Evolutionary conservation across 805 yeast genomes (phyloP).

Genomic region (Cephaloascus albidus): DNA sequence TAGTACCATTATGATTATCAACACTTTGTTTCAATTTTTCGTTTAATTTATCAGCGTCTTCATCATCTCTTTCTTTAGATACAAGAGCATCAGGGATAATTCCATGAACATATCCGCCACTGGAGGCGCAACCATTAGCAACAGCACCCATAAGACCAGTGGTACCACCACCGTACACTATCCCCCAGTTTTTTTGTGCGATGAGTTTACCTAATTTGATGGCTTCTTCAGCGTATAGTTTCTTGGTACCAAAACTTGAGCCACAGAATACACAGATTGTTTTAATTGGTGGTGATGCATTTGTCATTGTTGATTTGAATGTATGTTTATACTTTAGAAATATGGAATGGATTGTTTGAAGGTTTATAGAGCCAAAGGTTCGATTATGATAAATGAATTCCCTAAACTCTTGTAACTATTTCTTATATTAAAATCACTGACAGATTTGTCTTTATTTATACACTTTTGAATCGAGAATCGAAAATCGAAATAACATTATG

Average conservation of each 20-base stretch:
- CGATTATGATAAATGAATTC: too few relatives aligned
- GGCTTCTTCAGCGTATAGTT: conserved; percentile 43
- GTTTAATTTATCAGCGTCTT: conserved; percentile 32
- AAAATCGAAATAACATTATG: too few relatives aligned
- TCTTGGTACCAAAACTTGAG: conserved; percentile 59
- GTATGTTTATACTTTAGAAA: too few relatives aligned
- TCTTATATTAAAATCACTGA: too few relatives aligned
- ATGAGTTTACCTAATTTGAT: conserved; percentile 48
- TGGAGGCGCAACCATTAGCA: conserved; percentile 51
- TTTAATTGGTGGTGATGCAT: conserved; percentile 13
- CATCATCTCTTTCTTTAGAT: conserved; percentile 48
- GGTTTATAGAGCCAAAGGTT: too few relatives aligned
- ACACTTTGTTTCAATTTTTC: conserved; percentile 39
- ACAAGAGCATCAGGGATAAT: conserved; percentile 81
- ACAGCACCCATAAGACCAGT: conserved; percentile 77
- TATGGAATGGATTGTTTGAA: too few relatives aligned
- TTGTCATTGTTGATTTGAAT: background rate
- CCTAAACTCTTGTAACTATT: too few relatives aligned
- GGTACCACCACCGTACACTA: conserved; percentile 88
- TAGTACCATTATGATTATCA: conserved; percentile 55
- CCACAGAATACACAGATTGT: conserved; percentile 83
- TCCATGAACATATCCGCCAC: conserved; percentile 70
- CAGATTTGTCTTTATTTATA: too few relatives aligned
- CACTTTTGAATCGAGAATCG: too few relatives aligned
- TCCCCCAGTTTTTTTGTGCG: conserved; percentile 55